Base-by-base conservation (phyloP, 257 asterid species). In the Nicotiana obtusifolia region DNA sequence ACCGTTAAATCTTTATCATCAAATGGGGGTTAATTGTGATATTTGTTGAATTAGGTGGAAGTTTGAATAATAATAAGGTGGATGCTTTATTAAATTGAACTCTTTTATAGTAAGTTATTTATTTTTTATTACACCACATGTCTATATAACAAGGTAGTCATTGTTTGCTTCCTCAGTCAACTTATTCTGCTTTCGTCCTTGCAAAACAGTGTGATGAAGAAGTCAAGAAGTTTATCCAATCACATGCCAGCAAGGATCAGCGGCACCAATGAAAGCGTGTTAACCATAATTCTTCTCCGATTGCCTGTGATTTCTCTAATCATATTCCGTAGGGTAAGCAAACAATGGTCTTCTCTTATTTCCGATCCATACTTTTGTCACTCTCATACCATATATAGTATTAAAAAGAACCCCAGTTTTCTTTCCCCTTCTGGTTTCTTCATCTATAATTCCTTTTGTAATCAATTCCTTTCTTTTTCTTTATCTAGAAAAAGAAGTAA, bases 281-380 rank as follows among this genome's bases (percentile, higher is more conserved):
- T 79, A 60, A 68, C 22, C 7, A 64, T 78, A 57, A 78, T 79
- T 53, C 65, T 83, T 52, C 37, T 79, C 6, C 56, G 56, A 28
- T 4, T 83, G 19, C 81, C 67, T 2, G 28, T 64, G 0, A 83
- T 44, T 6, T 19, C 81, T 31, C 76, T 67, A 26, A 26, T 67
- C 1, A 54, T 30, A 68, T 83, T 67, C 41, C 79, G 68, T 19
- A 37, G 47, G 17, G 59, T 79, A 5, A 78, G 83, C 64, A 83
- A 57, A 79, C 9, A 11, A 11, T 83, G 77, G 77, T 15, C 9
- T 62, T 68, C 76, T 52, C 41, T 78, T 7, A 67, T 83, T 26
- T 26, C 60, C 30, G 56, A 81, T 24, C 41, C 49, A 28, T 47
- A 26, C 49, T 83, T 83, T 54, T 20, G 16, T 59, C 81, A 1